Evolutionary conservation across 2,329 filamentous ascomycete species (phyloP).

Genomic region (Decorospora gaudefroyi): DNA sequence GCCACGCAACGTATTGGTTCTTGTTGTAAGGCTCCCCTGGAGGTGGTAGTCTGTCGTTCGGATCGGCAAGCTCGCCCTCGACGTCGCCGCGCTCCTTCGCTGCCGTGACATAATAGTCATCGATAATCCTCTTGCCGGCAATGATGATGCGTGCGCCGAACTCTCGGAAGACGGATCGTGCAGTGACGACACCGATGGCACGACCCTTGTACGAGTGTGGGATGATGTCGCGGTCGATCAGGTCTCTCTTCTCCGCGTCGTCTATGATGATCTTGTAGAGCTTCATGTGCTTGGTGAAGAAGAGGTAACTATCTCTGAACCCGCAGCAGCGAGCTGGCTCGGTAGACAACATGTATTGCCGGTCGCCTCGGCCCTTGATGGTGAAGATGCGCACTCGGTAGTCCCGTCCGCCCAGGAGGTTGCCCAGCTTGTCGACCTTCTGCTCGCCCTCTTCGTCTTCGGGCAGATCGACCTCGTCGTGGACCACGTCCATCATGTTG

Average conservation of each 20-base stretch:
- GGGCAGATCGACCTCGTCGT: conserved; percentile 89
- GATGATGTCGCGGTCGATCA: conserved; percentile 94
- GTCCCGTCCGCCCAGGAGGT: conserved; percentile 80
- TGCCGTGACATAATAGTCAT: conserved; percentile 85
- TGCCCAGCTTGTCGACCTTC: conserved; percentile 89
- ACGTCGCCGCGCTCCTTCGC: conserved; percentile 75
- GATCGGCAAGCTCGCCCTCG: conserved; percentile 90
- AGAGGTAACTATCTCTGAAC: conserved; percentile 96
- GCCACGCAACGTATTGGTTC: conserved; percentile 99
- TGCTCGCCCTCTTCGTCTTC: conserved; percentile 86
- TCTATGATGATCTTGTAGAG: conserved; percentile 98
- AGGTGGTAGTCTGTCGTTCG: conserved; percentile 75
- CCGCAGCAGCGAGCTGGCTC: conserved; percentile 96
- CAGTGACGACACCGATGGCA: conserved; percentile 94
- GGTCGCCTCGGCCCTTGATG: conserved; percentile 77
- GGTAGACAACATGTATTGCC: conserved; percentile 97
- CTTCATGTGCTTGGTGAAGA: conserved; percentile 97
- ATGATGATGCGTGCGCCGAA: conserved; percentile 95
- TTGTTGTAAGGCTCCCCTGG: conserved; percentile 92
- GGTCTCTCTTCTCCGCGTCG: conserved; percentile 93
- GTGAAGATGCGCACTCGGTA: conserved; percentile 97
- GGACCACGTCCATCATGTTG: conserved; percentile 83
- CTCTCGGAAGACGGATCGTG: conserved; percentile 93
- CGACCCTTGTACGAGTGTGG: conserved; percentile 98
- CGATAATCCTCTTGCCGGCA: conserved; percentile 79